These are phyloP conservation scores for Globisporangium spinosum DNA, from an alignment of 352 stramenopile genomes.

Conservation along the genomic window DNA sequence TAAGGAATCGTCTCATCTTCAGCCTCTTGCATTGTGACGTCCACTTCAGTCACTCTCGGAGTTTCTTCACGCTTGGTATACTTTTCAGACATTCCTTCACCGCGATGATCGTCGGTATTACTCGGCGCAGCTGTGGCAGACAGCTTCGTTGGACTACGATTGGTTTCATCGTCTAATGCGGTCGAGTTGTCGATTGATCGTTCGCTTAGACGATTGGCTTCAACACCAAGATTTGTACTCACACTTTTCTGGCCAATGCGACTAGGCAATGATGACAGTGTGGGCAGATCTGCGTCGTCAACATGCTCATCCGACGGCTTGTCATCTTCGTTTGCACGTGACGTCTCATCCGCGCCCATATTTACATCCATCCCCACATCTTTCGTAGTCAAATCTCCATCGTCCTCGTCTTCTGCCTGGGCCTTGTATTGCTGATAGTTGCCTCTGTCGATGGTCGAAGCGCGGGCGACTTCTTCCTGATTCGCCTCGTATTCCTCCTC, in stretches of 20 bases:
- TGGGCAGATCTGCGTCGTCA: not conserved
- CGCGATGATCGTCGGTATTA: not conserved
- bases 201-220: not conserved
- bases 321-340: not conserved
- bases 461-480: conserved; percentile 15
- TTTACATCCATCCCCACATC: conserved; percentile 2
- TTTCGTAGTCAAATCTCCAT: conserved; percentile 4
- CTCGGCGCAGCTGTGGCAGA: not conserved
- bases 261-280: not conserved
- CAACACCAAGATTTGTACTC: not conserved
- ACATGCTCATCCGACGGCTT: not conserved
- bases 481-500: conserved; percentile 18
- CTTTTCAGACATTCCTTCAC: not conserved
- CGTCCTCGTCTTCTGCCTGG: conserved; percentile 21
- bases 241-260: not conserved
- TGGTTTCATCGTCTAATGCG: not conserved
- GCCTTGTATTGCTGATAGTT: conserved; percentile 45
- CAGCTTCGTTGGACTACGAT: not conserved
- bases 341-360: not conserved
- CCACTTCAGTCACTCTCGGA: not conserved
- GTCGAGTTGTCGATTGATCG: not conserved
- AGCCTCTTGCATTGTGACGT: not conserved
- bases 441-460: conserved; percentile 49
- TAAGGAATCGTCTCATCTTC: not conserved
- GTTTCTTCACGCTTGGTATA: not conserved